phyloP scores from a whole-genome alignment of 192 early-diverging fungal species.

The Coemansia erecta region DNA sequence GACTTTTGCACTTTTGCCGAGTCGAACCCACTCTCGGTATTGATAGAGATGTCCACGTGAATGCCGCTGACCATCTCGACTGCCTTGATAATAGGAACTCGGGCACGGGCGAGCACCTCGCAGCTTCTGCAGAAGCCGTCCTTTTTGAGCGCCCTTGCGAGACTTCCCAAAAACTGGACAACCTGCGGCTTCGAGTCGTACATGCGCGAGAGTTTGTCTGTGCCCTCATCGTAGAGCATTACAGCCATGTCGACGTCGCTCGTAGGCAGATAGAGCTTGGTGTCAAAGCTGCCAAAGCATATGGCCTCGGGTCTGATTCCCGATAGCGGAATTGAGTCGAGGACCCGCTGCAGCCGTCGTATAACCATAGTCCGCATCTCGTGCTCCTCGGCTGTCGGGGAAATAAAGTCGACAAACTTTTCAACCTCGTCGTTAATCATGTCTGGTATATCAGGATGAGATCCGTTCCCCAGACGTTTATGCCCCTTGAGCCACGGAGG shows the following conservation, averaged over 20 bases:
- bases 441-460: conserved; percentile 40
- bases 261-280: conserved; percentile 81
- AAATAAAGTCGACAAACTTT: conserved; percentile 75
- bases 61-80: conserved; percentile 70
- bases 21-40: conserved; percentile 64
- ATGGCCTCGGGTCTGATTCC: conserved; percentile 25
- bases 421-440: conserved; percentile 65
- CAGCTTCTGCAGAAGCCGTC: conserved; percentile 46
- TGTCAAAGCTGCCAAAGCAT: conserved; percentile 90
- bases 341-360: conserved; percentile 56
- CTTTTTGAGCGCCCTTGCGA: conserved; percentile 53
- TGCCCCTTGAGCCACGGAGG: conserved; percentile 48
- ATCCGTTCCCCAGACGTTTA: conserved; percentile 30
- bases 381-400: conserved; percentile 80
- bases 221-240: conserved; percentile 28
- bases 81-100: conserved; percentile 92
- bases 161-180: conserved; percentile 32
- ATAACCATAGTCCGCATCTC: conserved; percentile 71
- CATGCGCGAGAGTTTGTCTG: conserved; percentile 4
- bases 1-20: conserved; percentile 59
- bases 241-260: conserved; percentile 69
- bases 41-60: conserved; percentile 83
- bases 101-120: conserved; percentile 64
- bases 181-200: conserved; percentile 31
- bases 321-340: conserved; percentile 36